Evolutionary conservation across 257 asterid species (phyloP).

Genomic region (Solanum peruvianum): DNA sequence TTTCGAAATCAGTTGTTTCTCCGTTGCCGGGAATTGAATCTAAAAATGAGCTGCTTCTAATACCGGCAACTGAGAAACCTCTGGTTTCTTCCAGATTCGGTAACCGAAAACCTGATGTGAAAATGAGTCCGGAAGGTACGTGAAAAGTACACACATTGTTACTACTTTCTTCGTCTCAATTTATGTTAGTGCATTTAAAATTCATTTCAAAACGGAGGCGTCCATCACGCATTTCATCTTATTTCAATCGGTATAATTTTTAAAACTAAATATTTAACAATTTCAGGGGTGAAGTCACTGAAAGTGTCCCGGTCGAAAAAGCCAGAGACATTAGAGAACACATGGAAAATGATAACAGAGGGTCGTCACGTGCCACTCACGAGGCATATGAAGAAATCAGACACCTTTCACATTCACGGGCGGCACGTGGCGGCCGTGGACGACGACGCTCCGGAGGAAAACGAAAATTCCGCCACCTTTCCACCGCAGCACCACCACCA

Average conservation of each 20-base stretch:
- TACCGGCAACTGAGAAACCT: constrained; percentile 35
- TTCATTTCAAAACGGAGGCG: not conserved
- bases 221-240: not conserved
- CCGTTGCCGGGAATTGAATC: constrained; percentile 6
- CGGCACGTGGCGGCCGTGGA: not conserved
- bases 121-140: constrained; percentile 40
- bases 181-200: not conserved
- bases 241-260: not conserved
- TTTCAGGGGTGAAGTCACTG: constrained; percentile 24
- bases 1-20: not conserved
- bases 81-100: constrained; percentile 31
- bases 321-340: constrained; percentile 58
- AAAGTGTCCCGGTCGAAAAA: constrained; percentile 29
- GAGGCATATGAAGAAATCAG: constrained; percentile 42
- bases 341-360: constrained; percentile 74
- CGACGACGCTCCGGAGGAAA: not conserved
- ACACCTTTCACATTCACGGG: constrained; percentile 24
- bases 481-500: not conserved
- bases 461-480: not conserved
- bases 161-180: not conserved
- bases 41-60: constrained; percentile 3
- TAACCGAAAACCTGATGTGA: constrained; percentile 23
- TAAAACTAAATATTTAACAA: not conserved
- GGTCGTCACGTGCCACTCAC: constrained; percentile 47
- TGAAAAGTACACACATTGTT: not conserved